These are phyloP conservation scores for Syzygium malaccense DNA, from an alignment of 441 rosid species.

Conservation along the genomic window DNA sequence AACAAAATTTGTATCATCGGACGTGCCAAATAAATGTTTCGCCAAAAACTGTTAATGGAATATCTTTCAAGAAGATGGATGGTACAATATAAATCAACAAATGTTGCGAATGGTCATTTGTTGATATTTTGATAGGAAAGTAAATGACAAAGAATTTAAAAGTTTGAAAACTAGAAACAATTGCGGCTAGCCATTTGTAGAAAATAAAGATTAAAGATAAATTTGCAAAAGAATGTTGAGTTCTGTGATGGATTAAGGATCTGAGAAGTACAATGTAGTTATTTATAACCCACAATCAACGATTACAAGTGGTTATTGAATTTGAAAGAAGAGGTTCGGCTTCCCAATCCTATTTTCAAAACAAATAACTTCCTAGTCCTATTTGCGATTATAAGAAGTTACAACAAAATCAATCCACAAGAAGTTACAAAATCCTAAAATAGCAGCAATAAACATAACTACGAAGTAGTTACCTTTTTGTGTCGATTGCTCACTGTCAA, in stretches of 20 bases:
- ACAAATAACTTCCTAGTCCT: neutral
- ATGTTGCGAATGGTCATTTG: fast-evolving
- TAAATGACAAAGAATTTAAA: neutral
- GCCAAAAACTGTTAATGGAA: neutral
- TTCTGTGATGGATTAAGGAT: neutral
- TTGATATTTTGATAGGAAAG: neutral
- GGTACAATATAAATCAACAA: neutral
- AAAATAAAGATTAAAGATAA: neutral
- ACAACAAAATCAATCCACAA: neutral
- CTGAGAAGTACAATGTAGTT: neutral
- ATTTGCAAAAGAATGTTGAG: neutral
- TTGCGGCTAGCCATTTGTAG: neutral
- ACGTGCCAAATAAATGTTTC: no score
- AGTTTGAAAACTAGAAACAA: neutral
- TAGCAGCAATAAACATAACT: neutral
- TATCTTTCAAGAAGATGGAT: neutral
- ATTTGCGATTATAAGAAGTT: neutral
- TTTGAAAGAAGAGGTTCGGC: neutral
- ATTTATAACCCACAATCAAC: neutral
- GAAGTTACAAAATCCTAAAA: neutral
- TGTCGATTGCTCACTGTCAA: neutral
- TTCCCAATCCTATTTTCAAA: neutral
- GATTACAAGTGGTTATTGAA: neutral
- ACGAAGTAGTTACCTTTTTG: neutral
- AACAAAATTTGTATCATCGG: no score